These are phyloP conservation scores for Aspergillus versicolor DNA, from an alignment of 2,329 filamentous ascomycete species.

Conservation along the genomic window DNA sequence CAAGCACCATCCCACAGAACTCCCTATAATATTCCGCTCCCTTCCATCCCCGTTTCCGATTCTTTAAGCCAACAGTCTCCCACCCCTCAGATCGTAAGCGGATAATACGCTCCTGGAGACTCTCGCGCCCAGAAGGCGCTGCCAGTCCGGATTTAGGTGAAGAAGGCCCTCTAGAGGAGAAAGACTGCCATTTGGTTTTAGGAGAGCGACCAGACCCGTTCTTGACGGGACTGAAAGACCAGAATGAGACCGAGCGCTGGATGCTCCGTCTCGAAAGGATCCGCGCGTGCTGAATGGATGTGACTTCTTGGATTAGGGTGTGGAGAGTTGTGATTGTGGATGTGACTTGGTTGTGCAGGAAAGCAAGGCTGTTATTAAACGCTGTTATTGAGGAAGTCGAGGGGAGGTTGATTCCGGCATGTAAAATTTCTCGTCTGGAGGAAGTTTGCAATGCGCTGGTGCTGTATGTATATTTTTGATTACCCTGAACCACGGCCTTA, in stretches of 20 bases:
- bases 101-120: conserved; percentile 32
- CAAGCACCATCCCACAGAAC: conserved; percentile 37
- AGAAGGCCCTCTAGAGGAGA: neutral
- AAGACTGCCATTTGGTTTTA: neutral
- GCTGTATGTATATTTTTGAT: conserved; percentile 5
- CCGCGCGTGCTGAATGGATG: conserved; percentile 25
- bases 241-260: conserved; percentile 37
- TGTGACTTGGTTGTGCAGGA: conserved; percentile 27
- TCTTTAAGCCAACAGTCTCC: conserved; percentile 38
- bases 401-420: too few species aligned
- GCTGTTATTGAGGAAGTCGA: neutral
- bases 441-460: neutral
- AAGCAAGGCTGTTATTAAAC: conserved; percentile 24
- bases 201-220: neutral
- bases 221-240: conserved; percentile 36
- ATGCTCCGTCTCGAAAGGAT: conserved; percentile 23
- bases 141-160: neutral
- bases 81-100: conserved; percentile 38
- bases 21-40: conserved; percentile 37
- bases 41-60: conserved; percentile 35
- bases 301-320: conserved; percentile 24
- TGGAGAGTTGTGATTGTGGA: conserved; percentile 29
- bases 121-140: conserved; percentile 26
- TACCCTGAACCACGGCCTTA: too few species aligned
- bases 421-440: too few species aligned